Base-by-base conservation (phyloP, 805 yeast genomes). In the Tetrapisispora fleetii region DNA sequence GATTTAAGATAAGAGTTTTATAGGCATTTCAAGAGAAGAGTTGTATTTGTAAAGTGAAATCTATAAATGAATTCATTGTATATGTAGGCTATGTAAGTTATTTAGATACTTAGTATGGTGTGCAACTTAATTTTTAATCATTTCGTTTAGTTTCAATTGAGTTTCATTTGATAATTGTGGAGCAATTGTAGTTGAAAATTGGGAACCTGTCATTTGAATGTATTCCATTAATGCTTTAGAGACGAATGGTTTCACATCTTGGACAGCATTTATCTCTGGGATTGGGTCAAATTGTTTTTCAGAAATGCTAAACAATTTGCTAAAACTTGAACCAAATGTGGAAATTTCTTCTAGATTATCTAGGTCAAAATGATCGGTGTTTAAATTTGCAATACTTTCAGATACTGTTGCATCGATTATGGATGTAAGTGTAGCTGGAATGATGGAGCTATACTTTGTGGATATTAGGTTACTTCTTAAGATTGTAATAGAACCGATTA, bases 261-360 rank as follows among this genome's bases (percentile, higher is more conserved):
- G 54, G 2, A 56, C 58, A 7, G 58, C 41, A 50, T 62, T 62
- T 13, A 87, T 66, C 22, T 72, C 70, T 1, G 80, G 76, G 30
- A 80, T 62, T 1, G 97, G 96, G 66, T 93, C 97, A 54, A 78
- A 72, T 3, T 82, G 74, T 53, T 74, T 78, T 16, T 67, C 67
- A 33, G 77, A 73, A 43, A 89, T 80, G 2, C 85, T 76, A 1
- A 76, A 79, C 50, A 93, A 71, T 59, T 77, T 81, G 46, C 95
- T 85, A 65, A 79, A 93, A 46, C 82, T 79, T 0, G 96, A 83
- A 2, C 98, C 98, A 67, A 90, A 93, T 2, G 93, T 73, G 0
- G 89, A 67, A 45, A 83, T 75, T 52, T 89, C 95, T 46, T 84
- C 89, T 30, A 76, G 57, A 54, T 82, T 83, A 38, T 70, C 64